These are phyloP conservation scores for Citrullus amarus DNA, from an alignment of 306 rosid species.

Conservation along the genomic window DNA sequence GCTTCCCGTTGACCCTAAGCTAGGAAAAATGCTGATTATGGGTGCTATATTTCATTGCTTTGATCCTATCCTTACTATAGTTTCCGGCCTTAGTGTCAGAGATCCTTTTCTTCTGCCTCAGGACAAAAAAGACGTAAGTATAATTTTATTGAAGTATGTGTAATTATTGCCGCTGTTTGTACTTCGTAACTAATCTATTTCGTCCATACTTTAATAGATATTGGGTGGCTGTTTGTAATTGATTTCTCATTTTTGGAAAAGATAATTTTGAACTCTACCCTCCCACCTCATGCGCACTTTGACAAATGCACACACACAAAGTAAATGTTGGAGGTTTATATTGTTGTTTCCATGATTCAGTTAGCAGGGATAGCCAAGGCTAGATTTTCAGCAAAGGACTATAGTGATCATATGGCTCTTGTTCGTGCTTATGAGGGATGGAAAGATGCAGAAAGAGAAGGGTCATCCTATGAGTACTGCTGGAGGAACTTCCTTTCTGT, in stretches of 20 bases:
- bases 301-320: background rate
- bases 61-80: constrained; percentile 95
- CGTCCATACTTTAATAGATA: background rate
- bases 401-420: constrained; percentile 98
- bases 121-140: constrained; percentile 87
- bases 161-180: background rate
- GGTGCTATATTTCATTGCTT: constrained; percentile 91
- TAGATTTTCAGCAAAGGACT: constrained; percentile 95
- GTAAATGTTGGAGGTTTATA: background rate
- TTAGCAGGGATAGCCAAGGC: constrained; percentile 94
- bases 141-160: constrained; percentile 5
- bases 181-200: background rate
- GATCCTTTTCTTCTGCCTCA: constrained; percentile 98
- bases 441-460: constrained; percentile 99
- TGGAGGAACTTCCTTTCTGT: constrained; percentile 97
- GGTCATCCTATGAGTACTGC: constrained; percentile 95
- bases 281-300: background rate
- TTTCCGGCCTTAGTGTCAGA: constrained; percentile 88
- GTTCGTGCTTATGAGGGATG: constrained; percentile 99
- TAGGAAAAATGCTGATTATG: constrained; percentile 94
- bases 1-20: constrained; percentile 95
- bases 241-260: background rate
- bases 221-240: background rate
- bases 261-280: background rate
- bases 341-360: constrained; percentile 30